phyloP scores from a whole-genome alignment of 805 yeast genomes.

The Naumovozyma dairenensis region DNA sequence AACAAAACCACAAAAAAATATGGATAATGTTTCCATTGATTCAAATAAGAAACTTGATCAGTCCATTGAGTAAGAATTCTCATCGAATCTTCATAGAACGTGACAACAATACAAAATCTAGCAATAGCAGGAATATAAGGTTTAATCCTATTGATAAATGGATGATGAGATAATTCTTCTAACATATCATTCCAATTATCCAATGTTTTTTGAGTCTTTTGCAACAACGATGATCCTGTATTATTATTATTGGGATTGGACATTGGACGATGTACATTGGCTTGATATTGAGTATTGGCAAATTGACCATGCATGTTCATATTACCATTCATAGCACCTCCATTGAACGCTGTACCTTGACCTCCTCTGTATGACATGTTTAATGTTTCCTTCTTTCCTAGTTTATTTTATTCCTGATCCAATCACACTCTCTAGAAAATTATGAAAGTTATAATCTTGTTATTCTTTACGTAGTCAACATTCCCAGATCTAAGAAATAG shows the following conservation, averaged over 20 bases:
- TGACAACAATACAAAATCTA: slow-evolving; percentile 82
- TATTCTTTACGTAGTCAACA: slow-evolving; percentile 2
- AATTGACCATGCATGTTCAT: no score
- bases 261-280: no score
- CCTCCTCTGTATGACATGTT: no score
- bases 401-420: slow-evolving; percentile 6
- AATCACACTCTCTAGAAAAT: no score
- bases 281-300: no score
- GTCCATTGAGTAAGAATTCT: slow-evolving; percentile 83
- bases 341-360: no score
- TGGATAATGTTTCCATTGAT: slow-evolving; percentile 74
- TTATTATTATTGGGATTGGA: no score
- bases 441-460: no score
- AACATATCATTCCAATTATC: background rate
- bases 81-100: slow-evolving; percentile 82
- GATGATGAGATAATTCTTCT: slow-evolving; percentile 45
- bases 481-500: background rate
- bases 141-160: slow-evolving; percentile 38
- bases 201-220: background rate
- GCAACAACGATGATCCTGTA: no score
- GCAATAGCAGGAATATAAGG: slow-evolving; percentile 85
- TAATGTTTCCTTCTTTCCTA: no score
- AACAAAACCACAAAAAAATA: slow-evolving; percentile 63
- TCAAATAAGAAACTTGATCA: slow-evolving; percentile 78
- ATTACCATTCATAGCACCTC: no score